Evolutionary conservation across 495 filamentous ascomycete genomes (phyloP).

Genomic region (Aeminium ludgeri): DNA sequence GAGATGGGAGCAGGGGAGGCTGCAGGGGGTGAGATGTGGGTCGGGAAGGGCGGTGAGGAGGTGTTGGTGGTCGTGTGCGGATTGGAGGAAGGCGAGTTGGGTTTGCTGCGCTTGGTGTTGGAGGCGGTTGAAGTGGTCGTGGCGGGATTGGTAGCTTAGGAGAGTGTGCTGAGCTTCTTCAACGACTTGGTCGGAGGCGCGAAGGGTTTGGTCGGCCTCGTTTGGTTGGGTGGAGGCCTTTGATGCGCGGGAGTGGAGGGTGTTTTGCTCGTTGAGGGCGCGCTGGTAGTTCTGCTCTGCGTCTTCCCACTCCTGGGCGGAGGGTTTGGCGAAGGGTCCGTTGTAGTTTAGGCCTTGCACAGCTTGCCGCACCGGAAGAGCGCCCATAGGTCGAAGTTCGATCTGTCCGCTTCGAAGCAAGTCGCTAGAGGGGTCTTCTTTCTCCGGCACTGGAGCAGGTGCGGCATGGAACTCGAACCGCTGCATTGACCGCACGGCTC

Average conservation of each 20-base stretch:
- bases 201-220: background rate
- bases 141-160: background rate
- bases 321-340: slow-evolving; percentile 6
- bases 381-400: slow-evolving; percentile 17
- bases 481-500: slow-evolving; percentile 11
- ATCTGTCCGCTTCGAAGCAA: slow-evolving; percentile 16
- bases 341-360: slow-evolving; percentile 22
- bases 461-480: slow-evolving; percentile 10
- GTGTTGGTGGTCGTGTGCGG: background rate
- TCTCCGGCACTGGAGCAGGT: background rate
- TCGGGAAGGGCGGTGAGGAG: background rate
- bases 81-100: background rate
- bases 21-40: slow-evolving; percentile 1
- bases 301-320: background rate
- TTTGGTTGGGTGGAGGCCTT: slow-evolving; percentile 1
- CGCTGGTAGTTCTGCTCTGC: slow-evolving; percentile 6
- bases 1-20: slow-evolving; percentile 12
- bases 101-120: background rate
- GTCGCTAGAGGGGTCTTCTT: slow-evolving; percentile 6
- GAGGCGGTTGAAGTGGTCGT: background rate
- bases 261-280: slow-evolving; percentile 6
- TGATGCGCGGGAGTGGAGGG: background rate
- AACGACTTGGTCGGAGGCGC: slow-evolving; percentile 1
- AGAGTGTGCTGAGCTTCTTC: slow-evolving; percentile 2
- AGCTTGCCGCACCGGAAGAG: slow-evolving; percentile 23